These are phyloP conservation scores for Pseudozyma sp. DNA, from an alignment of 1,284 basidiomycete species.

Conservation along the genomic window DNA sequence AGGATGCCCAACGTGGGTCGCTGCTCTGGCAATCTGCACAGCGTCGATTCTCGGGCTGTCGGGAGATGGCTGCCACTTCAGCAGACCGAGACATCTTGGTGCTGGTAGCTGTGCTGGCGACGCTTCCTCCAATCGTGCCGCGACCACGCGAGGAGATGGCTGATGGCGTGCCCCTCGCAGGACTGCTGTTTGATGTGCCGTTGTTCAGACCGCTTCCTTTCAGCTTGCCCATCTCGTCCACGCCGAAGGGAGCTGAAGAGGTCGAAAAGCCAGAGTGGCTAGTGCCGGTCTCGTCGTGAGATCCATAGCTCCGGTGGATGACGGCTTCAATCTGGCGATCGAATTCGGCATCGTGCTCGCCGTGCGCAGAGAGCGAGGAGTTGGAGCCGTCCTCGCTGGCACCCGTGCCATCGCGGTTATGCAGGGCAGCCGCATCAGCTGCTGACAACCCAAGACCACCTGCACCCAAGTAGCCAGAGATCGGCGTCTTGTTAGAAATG, in stretches of 20 bases:
- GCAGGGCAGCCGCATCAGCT: constrained; percentile 16
- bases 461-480: constrained; percentile 53
- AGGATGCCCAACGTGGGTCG: constrained; percentile 70
- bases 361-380: constrained; percentile 14
- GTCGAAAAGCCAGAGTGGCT: constrained; percentile 25
- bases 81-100: constrained; percentile 44
- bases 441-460: constrained; percentile 24
- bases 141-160: constrained; percentile 8
- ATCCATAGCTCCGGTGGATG: constrained; percentile 56
- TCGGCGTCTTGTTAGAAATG: constrained; percentile 66
- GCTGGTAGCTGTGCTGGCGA: constrained; percentile 15
- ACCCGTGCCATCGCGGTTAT: constrained; percentile 14
- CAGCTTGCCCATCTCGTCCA: constrained; percentile 35
- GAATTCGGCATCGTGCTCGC: constrained; percentile 49
- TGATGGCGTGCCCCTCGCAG: not conserved
- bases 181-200: not conserved
- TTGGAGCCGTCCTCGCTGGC: constrained; percentile 20
- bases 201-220: constrained; percentile 5
- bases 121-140: constrained; percentile 10
- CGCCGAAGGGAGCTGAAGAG: constrained; percentile 5
- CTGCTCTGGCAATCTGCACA: constrained; percentile 72
- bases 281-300: constrained; percentile 21
- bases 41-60: constrained; percentile 66
- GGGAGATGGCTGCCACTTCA: constrained; percentile 68
- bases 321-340: constrained; percentile 61